Evolutionary conservation across 2,329 filamentous ascomycete species (phyloP), one percentile per base, ranked within the genome.

Genomic region (Fusarium poae): DNA sequence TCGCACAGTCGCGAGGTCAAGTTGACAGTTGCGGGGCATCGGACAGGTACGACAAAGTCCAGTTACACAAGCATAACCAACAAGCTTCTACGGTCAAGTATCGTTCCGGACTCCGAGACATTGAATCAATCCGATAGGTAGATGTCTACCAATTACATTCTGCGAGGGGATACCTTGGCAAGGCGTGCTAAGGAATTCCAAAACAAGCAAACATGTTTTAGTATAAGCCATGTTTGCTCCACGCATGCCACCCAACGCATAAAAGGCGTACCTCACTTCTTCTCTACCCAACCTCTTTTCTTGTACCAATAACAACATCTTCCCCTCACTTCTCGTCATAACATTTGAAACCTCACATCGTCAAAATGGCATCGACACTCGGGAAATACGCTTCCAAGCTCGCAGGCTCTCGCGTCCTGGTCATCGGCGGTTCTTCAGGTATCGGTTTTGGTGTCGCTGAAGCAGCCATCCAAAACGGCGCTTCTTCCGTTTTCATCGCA

Each of bases 371-470:
- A 15, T 50, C 66, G 23, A 16, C 56, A 34, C 18, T 70, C 15
- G 66, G 66, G 12, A 16, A 63, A 34, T 69, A 69, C 52, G 52
- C 67, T 25, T 70, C 66, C 42, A 71, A 71, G 62, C 68, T 71
- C 25, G 52, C 63, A 9, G 68, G 68, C 16, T 67, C 60, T 5
- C 68, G 68, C n/a, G 66, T 73, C 8, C 68, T 73, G 2, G 53
- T 73, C 58, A 72, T 73, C 18, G 71, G 70, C 10, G 71, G 70
- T 15, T 62, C 67, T 21, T 67, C 67, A 18, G 70, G 70, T 20
- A 69, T 72, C 15, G 70, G 70, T 11, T 72, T 71, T 2, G 70
- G 65, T 9, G 70, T 72, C 18, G 70, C 70, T 16, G 70, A 72
- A 44, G 65, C 57, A 8, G 67, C 61, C 1, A 37, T 72, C 6